Evolutionary conservation across 2,329 filamentous ascomycete species (phyloP).

Genomic region (Magnaporthiopsis incrustans): DNA sequence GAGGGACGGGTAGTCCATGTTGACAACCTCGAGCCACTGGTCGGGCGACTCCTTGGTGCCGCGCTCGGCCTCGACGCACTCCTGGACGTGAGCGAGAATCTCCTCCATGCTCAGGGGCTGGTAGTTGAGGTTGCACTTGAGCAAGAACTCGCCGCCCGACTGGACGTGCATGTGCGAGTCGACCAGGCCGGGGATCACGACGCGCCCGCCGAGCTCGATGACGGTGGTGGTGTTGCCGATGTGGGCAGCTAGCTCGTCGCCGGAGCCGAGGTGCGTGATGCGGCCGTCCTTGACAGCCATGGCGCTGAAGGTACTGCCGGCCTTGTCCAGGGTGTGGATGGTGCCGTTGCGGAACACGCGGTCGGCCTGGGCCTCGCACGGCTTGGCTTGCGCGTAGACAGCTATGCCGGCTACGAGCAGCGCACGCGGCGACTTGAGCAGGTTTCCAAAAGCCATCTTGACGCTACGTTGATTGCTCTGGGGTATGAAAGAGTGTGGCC

Average conservation of each 20-base stretch:
- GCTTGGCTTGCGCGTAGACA: not conserved
- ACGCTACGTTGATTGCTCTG: not conserved
- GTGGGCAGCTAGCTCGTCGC: not conserved
- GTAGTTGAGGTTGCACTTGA: slow-evolving; percentile 5
- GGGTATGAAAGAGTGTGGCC: not conserved
- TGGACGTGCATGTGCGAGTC: slow-evolving; percentile 3
- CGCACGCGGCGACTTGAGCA: not conserved
- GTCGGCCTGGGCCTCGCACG: not conserved
- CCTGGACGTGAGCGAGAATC: not conserved
- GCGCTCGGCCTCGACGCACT: slow-evolving; percentile 1
- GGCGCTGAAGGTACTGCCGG: not conserved
- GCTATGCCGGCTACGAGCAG: slow-evolving; percentile 1
- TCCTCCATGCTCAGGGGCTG: slow-evolving; percentile 2
- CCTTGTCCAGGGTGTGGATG: slow-evolving; percentile 1
- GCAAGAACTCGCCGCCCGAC: slow-evolving; percentile 1
- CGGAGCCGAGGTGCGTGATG: not conserved
- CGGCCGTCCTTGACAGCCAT: not conserved
- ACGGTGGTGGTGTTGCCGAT: slow-evolving; percentile 2
- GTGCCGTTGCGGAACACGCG: not conserved
- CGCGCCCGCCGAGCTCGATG: not conserved
- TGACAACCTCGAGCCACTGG: slow-evolving; percentile 1
- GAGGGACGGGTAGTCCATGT: slow-evolving; percentile 1
- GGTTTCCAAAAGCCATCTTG: not conserved
- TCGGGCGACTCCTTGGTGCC: not conserved
- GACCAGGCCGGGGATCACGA: slow-evolving; percentile 1